Base-by-base conservation (phyloP, 163 green algal species). In the Scenedesmus sp. region DNA sequence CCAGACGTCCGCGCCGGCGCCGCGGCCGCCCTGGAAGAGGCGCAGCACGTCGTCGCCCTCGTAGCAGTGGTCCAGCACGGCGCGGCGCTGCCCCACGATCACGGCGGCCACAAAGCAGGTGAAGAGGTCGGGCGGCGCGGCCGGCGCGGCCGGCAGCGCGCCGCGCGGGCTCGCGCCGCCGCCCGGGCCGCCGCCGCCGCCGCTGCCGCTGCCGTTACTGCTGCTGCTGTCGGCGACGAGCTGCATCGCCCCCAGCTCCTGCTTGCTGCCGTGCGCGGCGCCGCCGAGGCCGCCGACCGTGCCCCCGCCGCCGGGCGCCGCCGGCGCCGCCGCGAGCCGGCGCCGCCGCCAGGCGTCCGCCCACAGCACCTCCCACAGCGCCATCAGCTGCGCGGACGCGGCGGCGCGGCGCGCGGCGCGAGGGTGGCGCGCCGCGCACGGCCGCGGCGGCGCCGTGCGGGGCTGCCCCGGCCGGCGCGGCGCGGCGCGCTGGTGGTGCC, bases 341-440 rank as follows among this genome's bases (percentile, higher is more conserved):
- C 57, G 71, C 77, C 63, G 65, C 10, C 0, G 51, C 67, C 71
- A 74, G 4, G 72, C 82, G 45, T 93, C 78, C n/a, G 88, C 89
- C 89, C 89, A 94, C 53, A 89, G 67, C 77, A 89, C 75, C 83
- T 94, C 90, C 90, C 90, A 94, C 67, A 94, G 50, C n/a, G 70
- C 81, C 62, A 90, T 69, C 53, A 84, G 70, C 77, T 87, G 70
- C 50, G 7, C n/a, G n/a, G n/a, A n/a, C n/a, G n/a, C n/a, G n/a
- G n/a, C n/a, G n/a, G n/a, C n/a, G n/a, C n/a, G n/a, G n/a, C n/a
- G n/a, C n/a, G n/a, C n/a, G n/a, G n/a, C n/a, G n/a, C n/a, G n/a
- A n/a, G n/a, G n/a, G n/a, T n/a, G n/a, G n/a, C n/a, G n/a, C n/a
- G n/a, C n/a, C n/a, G n/a, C n/a, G n/a, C n/a, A n/a, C n/a, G n/a